phyloP scores from a whole-genome alignment of 768 basidiomycete species.

The Cyclocybe cylindracea region DNA sequence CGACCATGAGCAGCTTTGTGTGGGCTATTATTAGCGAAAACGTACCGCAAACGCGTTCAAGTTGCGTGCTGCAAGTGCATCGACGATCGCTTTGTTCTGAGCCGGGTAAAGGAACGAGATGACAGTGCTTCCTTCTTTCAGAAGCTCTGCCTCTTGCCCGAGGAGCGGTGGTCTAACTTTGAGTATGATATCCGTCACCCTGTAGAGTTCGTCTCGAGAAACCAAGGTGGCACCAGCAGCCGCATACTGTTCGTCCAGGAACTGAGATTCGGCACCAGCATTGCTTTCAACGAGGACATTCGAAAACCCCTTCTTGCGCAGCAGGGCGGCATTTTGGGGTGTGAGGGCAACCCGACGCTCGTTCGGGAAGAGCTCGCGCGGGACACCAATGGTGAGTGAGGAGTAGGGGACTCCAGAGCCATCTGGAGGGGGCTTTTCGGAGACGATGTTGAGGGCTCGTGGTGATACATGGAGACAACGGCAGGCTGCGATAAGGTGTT shows the following conservation, averaged over 20 bases:
- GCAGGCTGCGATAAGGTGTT: constrained; percentile 21
- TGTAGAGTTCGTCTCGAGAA: constrained; percentile 70
- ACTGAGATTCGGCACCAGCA: constrained; percentile 74
- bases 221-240: constrained; percentile 80
- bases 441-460: constrained; percentile 24
- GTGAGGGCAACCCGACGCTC: constrained; percentile 83
- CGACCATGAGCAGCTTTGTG: neutral
- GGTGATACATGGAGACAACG: constrained; percentile 34
- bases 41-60: constrained; percentile 71
- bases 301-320: constrained; percentile 82
- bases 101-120: constrained; percentile 85
- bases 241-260: constrained; percentile 77
- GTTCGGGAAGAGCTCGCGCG: constrained; percentile 73
- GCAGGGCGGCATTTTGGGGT: constrained; percentile 71
- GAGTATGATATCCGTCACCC: constrained; percentile 72
- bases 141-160: constrained; percentile 56
- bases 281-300: constrained; percentile 72
- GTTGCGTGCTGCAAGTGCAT: constrained; percentile 64
- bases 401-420: constrained; percentile 60
- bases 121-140: constrained; percentile 77
- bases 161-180: constrained; percentile 81
- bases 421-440: constrained; percentile 26
- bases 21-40: constrained; percentile 3
- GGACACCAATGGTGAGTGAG: constrained; percentile 73
- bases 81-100: constrained; percentile 77